Percentiles rank a stretch among this genome's conserved stretches.
phyloP scores from a whole-genome alignment of 805 yeast genomes.

The Maudiozyma bulderi region DNA sequence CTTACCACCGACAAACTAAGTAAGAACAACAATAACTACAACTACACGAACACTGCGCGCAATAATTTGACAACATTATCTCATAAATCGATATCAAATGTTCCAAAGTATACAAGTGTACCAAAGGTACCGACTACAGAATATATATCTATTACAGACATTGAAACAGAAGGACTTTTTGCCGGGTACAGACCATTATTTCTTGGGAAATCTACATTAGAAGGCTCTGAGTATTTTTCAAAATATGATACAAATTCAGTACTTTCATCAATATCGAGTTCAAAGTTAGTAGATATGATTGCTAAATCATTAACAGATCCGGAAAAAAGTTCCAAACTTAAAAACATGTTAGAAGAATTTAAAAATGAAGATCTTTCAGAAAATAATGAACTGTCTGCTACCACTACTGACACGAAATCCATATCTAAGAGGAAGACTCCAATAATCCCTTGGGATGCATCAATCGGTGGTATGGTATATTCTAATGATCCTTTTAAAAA shows the following conservation, averaged over 20 bases:
- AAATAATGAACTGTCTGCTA: background rate
- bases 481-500: slow-evolving; percentile 27
- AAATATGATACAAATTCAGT: slow-evolving; percentile 1
- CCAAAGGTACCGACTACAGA: slow-evolving; percentile 26
- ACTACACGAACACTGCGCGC: too few relatives aligned
- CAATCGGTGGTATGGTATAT: slow-evolving; percentile 30
- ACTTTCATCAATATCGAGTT: background rate
- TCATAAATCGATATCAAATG: too few relatives aligned
- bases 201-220: slow-evolving; percentile 29
- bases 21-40: background rate
- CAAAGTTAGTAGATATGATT: background rate
- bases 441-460: slow-evolving; percentile 33
- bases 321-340: background rate
- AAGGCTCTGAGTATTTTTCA: slow-evolving; percentile 2
- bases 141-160: slow-evolving; percentile 19
- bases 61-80: too few relatives aligned
- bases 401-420: too few relatives aligned
- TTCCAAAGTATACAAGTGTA: slow-evolving; percentile 3
- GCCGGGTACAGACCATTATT: slow-evolving; percentile 40
- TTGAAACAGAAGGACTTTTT: slow-evolving; percentile 33
- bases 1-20: background rate
- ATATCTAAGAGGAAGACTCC: slow-evolving; percentile 13
- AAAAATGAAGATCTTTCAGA: background rate
- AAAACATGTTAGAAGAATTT: background rate
- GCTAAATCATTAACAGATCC: background rate